These are phyloP conservation scores for Podaxis rugospora DNA, from an alignment of 768 basidiomycete species.

Conservation along the genomic window DNA sequence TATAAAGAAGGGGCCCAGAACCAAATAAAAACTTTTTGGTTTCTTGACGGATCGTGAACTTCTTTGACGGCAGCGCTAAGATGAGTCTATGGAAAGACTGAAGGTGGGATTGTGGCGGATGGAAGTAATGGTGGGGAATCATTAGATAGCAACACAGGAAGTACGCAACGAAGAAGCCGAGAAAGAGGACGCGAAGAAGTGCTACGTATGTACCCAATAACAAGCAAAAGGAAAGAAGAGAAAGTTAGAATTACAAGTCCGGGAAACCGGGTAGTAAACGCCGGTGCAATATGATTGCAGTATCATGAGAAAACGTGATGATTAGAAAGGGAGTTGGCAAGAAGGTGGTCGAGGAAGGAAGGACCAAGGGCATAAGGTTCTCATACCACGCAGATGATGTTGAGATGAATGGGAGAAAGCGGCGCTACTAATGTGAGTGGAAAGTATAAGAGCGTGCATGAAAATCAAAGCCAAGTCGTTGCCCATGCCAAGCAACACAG, in stretches of 20 bases:
- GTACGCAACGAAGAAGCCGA: conserved; percentile 16
- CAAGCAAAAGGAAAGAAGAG: conserved; percentile 19
- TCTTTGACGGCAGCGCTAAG: not conserved
- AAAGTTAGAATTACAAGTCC: conserved; percentile 40
- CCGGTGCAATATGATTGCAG: conserved; percentile 16
- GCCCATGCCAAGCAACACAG: not conserved
- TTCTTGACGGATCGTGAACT: conserved; percentile 1
- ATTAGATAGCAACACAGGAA: conserved; percentile 35
- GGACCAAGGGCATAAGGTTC: not conserved
- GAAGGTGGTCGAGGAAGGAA: not conserved
- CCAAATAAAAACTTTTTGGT: not conserved
- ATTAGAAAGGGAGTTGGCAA: not conserved
- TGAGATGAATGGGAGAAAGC: not conserved
- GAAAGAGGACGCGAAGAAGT: conserved; percentile 14
- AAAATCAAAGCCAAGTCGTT: not conserved
- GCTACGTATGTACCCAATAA: conserved; percentile 30
- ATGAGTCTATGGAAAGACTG: conserved; percentile 10
- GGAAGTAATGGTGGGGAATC: conserved; percentile 16
- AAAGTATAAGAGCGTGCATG: not conserved
- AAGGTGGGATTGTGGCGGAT: conserved; percentile 13
- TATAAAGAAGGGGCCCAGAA: not conserved
- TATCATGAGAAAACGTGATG: conserved; percentile 13
- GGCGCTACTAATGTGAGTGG: not conserved
- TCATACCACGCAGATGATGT: not conserved
- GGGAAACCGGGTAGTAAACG: conserved; percentile 14